A percentile compares a stretch with the other conserved stretches of the same genome.
phyloP scores from a whole-genome alignment of 129 eudicot genomes.

The Lactuca sativa region DNA sequence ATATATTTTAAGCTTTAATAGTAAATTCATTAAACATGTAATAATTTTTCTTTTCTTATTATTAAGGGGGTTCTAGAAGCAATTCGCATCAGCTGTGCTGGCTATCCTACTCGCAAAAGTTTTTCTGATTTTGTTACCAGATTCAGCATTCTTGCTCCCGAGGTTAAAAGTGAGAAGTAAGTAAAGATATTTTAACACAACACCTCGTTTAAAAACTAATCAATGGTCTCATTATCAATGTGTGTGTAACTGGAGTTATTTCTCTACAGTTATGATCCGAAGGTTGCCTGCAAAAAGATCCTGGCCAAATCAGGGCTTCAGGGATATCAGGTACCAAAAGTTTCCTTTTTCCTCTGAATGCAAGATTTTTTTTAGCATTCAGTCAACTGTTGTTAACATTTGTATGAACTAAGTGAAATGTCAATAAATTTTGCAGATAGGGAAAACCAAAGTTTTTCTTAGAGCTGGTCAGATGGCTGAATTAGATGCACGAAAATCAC shows the following conservation, averaged over 20 bases:
- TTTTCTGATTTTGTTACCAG: constrained; percentile 80
- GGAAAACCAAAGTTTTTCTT: constrained; percentile 86
- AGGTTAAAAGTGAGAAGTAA: constrained; percentile 69
- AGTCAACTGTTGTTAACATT: constrained; percentile 8
- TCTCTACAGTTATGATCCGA: constrained; percentile 55
- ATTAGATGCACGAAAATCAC: constrained; percentile 79
- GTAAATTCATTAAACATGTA: neutral
- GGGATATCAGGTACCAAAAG: constrained; percentile 70
- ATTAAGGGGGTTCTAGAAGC: constrained; percentile 98
- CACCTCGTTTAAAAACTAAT: neutral
- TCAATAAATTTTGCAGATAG: constrained; percentile 58
- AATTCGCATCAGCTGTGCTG: constrained; percentile 98
- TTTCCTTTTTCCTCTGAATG: neutral
- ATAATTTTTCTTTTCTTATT: constrained; percentile 13
- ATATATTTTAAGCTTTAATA: neutral
- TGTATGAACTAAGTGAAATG: constrained; percentile 10
- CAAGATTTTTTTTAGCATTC: constrained; percentile 13
- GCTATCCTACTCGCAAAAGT: constrained; percentile 91
- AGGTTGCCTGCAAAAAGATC: constrained; percentile 73
- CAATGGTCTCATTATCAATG: constrained; percentile 10
- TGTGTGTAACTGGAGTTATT: neutral
- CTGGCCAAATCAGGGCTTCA: constrained; percentile 67
- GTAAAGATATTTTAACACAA: constrained; percentile 25
- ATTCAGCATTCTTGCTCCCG: constrained; percentile 87
- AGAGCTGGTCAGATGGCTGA: constrained; percentile 99